Percentiles rank a stretch among this genome's conserved stretches.
Evolutionary conservation across 2,329 filamentous ascomycete genomes (phyloP).

Genomic region (Penicillium sp.): DNA sequence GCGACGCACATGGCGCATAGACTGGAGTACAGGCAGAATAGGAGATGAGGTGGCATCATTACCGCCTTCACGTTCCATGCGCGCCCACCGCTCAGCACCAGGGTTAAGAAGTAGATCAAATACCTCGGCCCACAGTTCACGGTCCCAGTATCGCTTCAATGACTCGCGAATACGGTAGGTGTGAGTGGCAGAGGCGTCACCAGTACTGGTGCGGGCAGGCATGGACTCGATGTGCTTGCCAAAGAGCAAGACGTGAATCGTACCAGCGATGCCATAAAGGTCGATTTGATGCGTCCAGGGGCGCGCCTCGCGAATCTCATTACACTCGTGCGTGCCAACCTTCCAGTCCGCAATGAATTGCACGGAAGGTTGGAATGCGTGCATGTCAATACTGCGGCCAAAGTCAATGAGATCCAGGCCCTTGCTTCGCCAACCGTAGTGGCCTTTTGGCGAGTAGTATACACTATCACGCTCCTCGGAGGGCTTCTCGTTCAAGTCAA

Average conservation of each 20-base stretch:
- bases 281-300: constrained; percentile 99
- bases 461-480: constrained; percentile 30
- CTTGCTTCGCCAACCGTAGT: constrained; percentile 74
- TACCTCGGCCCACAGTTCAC: constrained; percentile 79
- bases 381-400: constrained; percentile 91
- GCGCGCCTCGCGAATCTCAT: constrained; percentile 89
- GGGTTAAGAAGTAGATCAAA: constrained; percentile 90
- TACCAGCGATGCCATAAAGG: constrained; percentile 88
- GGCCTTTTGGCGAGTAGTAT: constrained; percentile 72
- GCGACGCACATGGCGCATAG: constrained; percentile 68
- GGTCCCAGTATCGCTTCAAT: constrained; percentile 95
- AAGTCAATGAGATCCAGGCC: constrained; percentile 92
- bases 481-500: constrained; percentile 26
- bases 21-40: constrained; percentile 71
- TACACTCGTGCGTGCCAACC: constrained; percentile 81
- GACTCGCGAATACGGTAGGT: constrained; percentile 78
- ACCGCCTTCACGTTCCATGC: constrained; percentile 52
- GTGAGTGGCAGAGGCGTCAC: constrained; percentile 32
- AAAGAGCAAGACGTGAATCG: constrained; percentile 85
- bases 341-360: constrained; percentile 97
- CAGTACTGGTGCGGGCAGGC: constrained; percentile 27
- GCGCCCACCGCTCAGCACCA: constrained; percentile 55
- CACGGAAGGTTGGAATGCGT: constrained; percentile 71
- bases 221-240: constrained; percentile 90
- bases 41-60: constrained; percentile 1